Base-by-base conservation (phyloP, 768 basidiomycete species). In the Lactifluus subvellereus region DNA sequence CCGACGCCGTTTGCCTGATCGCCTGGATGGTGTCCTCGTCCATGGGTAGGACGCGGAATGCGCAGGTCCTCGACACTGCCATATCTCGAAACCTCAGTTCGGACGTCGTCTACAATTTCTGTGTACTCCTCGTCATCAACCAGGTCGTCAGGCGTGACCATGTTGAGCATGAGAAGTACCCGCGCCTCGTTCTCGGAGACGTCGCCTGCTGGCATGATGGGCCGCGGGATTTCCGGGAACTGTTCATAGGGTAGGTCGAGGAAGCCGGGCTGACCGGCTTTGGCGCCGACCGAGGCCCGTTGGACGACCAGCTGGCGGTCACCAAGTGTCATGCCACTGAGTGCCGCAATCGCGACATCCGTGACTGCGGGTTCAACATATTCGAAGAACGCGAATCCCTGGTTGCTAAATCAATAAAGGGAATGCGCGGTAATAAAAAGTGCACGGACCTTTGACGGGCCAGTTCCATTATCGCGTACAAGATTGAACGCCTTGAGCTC, bases 301-400 rank as follows among this genome's bases (percentile, higher is more conserved):
- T 99, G 97, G 38, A 99, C 96, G 61, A 98, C 94, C 50, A 99
- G 83, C 72, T 85, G 91, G 8, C 94, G 87, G 74, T 98, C 97
- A 53, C 96, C 97, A 14, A 98, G 84, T 71, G 97, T 91, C 94
- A 99, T 98, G 65, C 94, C 93, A 75, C 96, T 94, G 60, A 99
- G 82, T 69, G 93, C 91, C 73, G 92, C 89, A 70, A 96, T 97
- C 53, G 97, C 97, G 69, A 97, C 85, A 68, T 98, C 97, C 63
- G 97, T 99, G 61, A 94, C 87, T 54, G 73, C 75, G 16, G 84
- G 77, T 72, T 99, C 97, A 65, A 91, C 87, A 74, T 98, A 99
- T 81, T 99, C 97, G 77, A 94, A 96, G 81, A 99, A 98, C 3
- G 97, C 97, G 75, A 97, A 99, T 69, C 97, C 97, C 96, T 98